Evolutionary conservation across 2,329 filamentous ascomycete genomes (phyloP).

Genomic region (Penicillium sp.): DNA sequence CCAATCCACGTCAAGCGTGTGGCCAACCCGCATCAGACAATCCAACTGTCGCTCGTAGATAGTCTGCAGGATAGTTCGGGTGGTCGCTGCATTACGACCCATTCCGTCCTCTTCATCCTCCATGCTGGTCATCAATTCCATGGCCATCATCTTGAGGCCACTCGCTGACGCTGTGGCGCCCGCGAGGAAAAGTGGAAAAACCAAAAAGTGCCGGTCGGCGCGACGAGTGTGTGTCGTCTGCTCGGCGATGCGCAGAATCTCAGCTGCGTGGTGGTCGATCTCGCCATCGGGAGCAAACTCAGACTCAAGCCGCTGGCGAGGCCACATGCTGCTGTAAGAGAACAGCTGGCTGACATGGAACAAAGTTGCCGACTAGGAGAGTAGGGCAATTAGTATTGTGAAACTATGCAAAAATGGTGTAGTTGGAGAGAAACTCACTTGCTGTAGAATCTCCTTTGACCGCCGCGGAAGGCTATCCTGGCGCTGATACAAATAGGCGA

Average conservation of each 20-base stretch:
- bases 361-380: constrained; percentile 39
- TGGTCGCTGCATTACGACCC: constrained; percentile 51
- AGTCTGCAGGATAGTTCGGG: constrained; percentile 48
- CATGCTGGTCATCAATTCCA: constrained; percentile 53
- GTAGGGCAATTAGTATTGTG: not conserved
- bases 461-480: constrained; percentile 40
- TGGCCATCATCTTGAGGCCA: constrained; percentile 49
- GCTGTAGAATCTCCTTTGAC: constrained; percentile 45
- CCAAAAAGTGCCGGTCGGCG: constrained; percentile 49
- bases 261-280: constrained; percentile 47
- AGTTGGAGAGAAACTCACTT: constrained; percentile 38
- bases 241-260: constrained; percentile 50
- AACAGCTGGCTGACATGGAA: constrained; percentile 56
- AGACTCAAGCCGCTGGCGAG: constrained; percentile 48
- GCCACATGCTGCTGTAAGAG: constrained; percentile 57
- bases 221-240: constrained; percentile 42
- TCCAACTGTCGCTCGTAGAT: constrained; percentile 54
- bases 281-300: constrained; percentile 43
- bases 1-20: constrained; percentile 54
- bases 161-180: constrained; percentile 47
- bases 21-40: constrained; percentile 42
- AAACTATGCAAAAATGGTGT: not conserved
- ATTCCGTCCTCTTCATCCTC: constrained; percentile 49
- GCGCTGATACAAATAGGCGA: constrained; percentile 39
- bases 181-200: constrained; percentile 59